Evolutionary conservation across 2,329 filamentous ascomycete genomes (phyloP).

Genomic region (Aspergillus sp.): DNA sequence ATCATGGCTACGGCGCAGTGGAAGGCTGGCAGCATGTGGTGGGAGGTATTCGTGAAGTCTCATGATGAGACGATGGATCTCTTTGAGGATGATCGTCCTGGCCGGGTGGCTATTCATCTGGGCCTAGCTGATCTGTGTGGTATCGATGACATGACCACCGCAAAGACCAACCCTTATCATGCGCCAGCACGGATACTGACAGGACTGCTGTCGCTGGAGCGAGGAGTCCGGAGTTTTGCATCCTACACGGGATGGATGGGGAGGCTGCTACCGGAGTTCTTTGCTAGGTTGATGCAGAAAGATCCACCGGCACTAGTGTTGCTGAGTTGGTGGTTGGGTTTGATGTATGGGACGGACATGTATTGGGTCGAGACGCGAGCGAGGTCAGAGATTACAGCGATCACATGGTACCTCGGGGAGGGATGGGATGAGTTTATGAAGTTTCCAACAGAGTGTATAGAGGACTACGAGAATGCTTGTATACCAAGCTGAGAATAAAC

Average conservation of each 20-base stretch:
- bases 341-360: constrained; percentile 27
- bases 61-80: constrained; percentile 19
- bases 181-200: constrained; percentile 40
- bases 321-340: constrained; percentile 39
- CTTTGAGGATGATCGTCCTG: constrained; percentile 32
- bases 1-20: constrained; percentile 27
- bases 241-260: constrained; percentile 39
- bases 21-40: constrained; percentile 40
- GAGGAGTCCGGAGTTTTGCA: constrained; percentile 22
- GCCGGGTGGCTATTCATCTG: constrained; percentile 31
- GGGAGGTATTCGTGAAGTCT: constrained; percentile 31
- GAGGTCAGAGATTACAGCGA: constrained; percentile 38
- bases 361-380: constrained; percentile 37
- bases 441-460: constrained; percentile 31
- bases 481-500: background rate
- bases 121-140: constrained; percentile 38
- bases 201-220: constrained; percentile 32
- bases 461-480: background rate
- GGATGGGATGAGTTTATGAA: constrained; percentile 32
- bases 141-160: constrained; percentile 32
- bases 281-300: constrained; percentile 30
- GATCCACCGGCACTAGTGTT: constrained; percentile 36
- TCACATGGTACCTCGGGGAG: constrained; percentile 40
- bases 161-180: constrained; percentile 38
- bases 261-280: constrained; percentile 32